Conservation (phyloP, 352 stramenopile species). For the Phytophthora cryptogea region DNA sequence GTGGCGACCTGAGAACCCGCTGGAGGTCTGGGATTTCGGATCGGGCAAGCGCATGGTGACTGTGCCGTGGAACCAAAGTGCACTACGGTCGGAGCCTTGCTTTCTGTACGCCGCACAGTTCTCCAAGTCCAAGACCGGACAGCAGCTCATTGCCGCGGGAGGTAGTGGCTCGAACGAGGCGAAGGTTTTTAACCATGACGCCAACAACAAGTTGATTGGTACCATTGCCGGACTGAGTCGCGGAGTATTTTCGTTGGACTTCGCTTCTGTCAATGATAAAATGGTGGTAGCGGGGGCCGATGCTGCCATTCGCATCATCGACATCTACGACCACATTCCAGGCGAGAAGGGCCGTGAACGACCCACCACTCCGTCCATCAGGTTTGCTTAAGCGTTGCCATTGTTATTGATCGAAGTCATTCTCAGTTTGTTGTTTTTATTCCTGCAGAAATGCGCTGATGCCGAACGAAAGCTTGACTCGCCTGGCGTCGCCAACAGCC, state of each 20-base stretch:
- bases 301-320: slow-evolving; percentile 88
- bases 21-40: slow-evolving; percentile 93
- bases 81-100: slow-evolving; percentile 75
- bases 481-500: slow-evolving; percentile 37
- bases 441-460: slow-evolving; percentile 52
- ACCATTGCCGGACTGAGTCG: slow-evolving; percentile 83
- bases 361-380: slow-evolving; percentile 74
- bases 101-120: slow-evolving; percentile 92
- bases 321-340: slow-evolving; percentile 81
- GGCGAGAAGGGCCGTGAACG: slow-evolving; percentile 73
- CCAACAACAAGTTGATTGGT: slow-evolving; percentile 77
- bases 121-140: slow-evolving; percentile 58
- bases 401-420: neutral
- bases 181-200: slow-evolving; percentile 88
- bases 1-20: slow-evolving; percentile 88
- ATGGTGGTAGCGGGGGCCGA: slow-evolving; percentile 87
- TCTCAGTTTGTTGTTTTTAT: neutral
- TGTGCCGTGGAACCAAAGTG: slow-evolving; percentile 88
- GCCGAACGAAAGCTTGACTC: slow-evolving; percentile 42
- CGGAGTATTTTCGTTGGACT: slow-evolving; percentile 88
- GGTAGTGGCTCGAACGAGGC: slow-evolving; percentile 91
- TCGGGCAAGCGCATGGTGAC: slow-evolving; percentile 72
- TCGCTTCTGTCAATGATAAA: slow-evolving; percentile 72
- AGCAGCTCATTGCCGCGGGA: slow-evolving; percentile 81
- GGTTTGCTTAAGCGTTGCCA: slow-evolving; percentile 24